Percentiles rank a stretch among this genome's conserved stretches.
phyloP scores from a whole-genome alignment of 345 rosid genomes.

The Brassica juncea region DNA sequence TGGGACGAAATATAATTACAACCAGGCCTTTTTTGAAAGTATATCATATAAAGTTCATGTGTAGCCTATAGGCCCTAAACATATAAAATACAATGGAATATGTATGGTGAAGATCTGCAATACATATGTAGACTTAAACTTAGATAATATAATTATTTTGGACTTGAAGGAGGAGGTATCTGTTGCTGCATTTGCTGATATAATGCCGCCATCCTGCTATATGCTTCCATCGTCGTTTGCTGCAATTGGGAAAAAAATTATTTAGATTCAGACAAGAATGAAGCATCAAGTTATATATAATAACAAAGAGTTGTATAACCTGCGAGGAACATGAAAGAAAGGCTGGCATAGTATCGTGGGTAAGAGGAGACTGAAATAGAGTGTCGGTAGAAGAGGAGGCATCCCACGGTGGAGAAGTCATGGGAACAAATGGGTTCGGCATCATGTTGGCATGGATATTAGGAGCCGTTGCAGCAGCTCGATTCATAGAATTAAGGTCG shows the following conservation, averaged over 20 bases:
- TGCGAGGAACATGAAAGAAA: slow-evolving; percentile 78
- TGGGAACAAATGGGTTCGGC: slow-evolving; percentile 61
- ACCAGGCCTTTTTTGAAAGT: neutral
- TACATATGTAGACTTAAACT: neutral
- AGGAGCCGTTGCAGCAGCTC: slow-evolving; percentile 40
- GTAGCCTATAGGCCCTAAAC: neutral
- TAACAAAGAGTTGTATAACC: slow-evolving; percentile 36
- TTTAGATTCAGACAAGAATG: neutral
- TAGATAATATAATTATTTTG: slow-evolving; percentile 40
- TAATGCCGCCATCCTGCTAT: slow-evolving; percentile 76
- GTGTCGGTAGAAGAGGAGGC: slow-evolving; percentile 42
- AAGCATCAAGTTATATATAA: neutral
- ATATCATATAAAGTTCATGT: neutral
- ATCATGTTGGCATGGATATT: slow-evolving; percentile 44
- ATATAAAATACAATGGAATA: slow-evolving; percentile 3
- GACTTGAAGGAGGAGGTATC: slow-evolving; percentile 52
- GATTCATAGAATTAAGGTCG: slow-evolving; percentile 48
- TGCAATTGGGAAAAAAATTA: neutral
- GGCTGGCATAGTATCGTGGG: slow-evolving; percentile 65
- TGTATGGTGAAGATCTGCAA: slow-evolving; percentile 6
- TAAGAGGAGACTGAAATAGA: slow-evolving; percentile 46
- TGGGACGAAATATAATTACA: slow-evolving; percentile 1
- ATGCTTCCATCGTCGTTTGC: slow-evolving; percentile 72
- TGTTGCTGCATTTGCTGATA: slow-evolving; percentile 85
- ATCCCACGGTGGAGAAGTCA: slow-evolving; percentile 60